These are phyloP conservation scores for Suillus ampliporus DNA, from an alignment of 768 basidiomycete species.

Conservation along the genomic window DNA sequence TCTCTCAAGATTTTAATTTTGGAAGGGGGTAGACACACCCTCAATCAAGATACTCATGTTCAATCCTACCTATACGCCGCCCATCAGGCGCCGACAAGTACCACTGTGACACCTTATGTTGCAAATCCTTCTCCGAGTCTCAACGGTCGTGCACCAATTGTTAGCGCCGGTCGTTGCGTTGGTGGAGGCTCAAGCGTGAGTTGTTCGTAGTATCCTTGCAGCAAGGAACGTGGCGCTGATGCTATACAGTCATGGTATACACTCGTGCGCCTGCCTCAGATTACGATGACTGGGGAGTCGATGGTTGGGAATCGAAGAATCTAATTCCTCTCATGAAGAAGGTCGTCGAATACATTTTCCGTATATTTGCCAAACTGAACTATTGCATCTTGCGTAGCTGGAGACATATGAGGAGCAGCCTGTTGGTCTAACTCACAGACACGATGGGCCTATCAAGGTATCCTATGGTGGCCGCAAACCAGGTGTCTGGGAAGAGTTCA, in stretches of 20 bases:
- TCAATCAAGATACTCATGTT: constrained; percentile 49
- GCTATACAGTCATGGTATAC: constrained; percentile 50
- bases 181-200: constrained; percentile 71
- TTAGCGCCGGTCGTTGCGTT: constrained; percentile 54
- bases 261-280: constrained; percentile 65
- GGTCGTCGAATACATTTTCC: constrained; percentile 36
- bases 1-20: constrained; percentile 62
- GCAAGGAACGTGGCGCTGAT: background rate
- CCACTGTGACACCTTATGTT: constrained; percentile 50
- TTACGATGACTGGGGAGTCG: constrained; percentile 69
- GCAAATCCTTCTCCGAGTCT: constrained; percentile 47
- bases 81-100: constrained; percentile 45
- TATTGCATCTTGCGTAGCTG: constrained; percentile 6
- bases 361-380: background rate
- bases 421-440: constrained; percentile 39
- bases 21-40: constrained; percentile 61
- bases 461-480: constrained; percentile 20
- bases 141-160: constrained; percentile 49
- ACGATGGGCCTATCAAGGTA: constrained; percentile 37
- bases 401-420: constrained; percentile 42
- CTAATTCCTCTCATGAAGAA: constrained; percentile 64
- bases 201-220: constrained; percentile 41
- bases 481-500: constrained; percentile 46
- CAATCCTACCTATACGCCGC: constrained; percentile 59
- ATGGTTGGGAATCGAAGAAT: constrained; percentile 64